Evolutionary conservation across 2,329 filamentous ascomycete genomes (phyloP).

Genomic region (Fusarium ramigenum): DNA sequence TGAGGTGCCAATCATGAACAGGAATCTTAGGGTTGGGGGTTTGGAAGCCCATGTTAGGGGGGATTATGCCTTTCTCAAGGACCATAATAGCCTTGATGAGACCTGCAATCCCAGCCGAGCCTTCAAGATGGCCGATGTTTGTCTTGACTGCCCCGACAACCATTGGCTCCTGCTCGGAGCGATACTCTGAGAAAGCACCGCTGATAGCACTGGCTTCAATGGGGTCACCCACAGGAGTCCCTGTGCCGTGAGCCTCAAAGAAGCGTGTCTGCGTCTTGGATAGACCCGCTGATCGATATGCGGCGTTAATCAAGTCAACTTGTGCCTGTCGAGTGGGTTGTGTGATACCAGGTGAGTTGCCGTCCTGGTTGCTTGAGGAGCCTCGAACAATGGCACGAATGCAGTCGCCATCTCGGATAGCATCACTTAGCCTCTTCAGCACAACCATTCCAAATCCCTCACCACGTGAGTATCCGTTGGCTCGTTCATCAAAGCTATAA

Average conservation of each 20-base stretch:
- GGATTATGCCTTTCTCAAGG: background rate
- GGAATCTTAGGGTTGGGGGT: background rate
- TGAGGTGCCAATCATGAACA: background rate
- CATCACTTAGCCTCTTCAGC: background rate
- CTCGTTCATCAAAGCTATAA: background rate
- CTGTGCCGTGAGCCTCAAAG: slow-evolving; percentile 2
- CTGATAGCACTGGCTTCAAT: slow-evolving; percentile 8
- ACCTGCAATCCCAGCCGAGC: background rate
- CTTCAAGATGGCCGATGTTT: background rate
- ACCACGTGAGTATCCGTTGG: background rate
- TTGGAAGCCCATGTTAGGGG: background rate
- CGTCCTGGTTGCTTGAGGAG: background rate
- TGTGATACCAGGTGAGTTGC: slow-evolving; percentile 1
- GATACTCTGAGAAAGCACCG: background rate
- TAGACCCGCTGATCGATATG: background rate
- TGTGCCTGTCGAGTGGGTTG: background rate
- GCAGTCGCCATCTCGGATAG: background rate
- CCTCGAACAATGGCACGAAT: slow-evolving; percentile 2
- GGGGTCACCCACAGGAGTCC: background rate
- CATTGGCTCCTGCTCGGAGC: background rate
- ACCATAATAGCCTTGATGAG: background rate
- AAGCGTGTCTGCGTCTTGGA: background rate
- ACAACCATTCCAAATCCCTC: background rate
- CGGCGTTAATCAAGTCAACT: background rate
- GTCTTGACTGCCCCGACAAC: background rate